Percentiles rank a stretch among this genome's conserved stretches.
These are phyloP conservation scores for Cucumis hystrix DNA, from an alignment of 306 rosid species.

Conservation along the genomic window DNA sequence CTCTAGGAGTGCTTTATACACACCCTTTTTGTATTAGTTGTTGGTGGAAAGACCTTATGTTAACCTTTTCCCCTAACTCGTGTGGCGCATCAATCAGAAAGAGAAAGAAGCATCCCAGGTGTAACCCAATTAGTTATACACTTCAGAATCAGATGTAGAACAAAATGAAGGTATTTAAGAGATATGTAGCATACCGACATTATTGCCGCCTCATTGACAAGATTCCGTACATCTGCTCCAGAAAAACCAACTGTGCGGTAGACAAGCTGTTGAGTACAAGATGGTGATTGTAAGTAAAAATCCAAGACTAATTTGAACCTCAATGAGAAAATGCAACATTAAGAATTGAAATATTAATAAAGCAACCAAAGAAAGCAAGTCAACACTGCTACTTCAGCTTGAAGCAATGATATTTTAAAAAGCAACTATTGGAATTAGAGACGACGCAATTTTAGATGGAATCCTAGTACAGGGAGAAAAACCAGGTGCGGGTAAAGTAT, in stretches of 20 bases:
- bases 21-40: background rate
- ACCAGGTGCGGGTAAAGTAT: too few relatives aligned
- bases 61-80: background rate
- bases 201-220: constrained; percentile 92
- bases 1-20: background rate
- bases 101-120: background rate
- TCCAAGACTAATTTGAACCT: background rate
- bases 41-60: background rate
- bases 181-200: constrained; percentile 62
- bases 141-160: background rate
- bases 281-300: constrained; percentile 3
- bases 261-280: constrained; percentile 57
- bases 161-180: background rate
- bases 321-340: background rate
- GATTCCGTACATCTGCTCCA: constrained; percentile 92
- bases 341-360: background rate
- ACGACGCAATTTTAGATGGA: too few relatives aligned
- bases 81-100: background rate
- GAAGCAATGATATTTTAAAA: background rate
- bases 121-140: background rate
- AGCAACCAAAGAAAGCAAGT: background rate
- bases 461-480: too few relatives aligned
- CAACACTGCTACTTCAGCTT: background rate
- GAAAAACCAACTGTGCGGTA: constrained; percentile 96
- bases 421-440: background rate